A percentile compares a stretch with the other conserved stretches of the same genome.
Evolutionary conservation across 108 stramenopile genomes (phyloP).

Genomic region (Skeletonema tropicum): DNA sequence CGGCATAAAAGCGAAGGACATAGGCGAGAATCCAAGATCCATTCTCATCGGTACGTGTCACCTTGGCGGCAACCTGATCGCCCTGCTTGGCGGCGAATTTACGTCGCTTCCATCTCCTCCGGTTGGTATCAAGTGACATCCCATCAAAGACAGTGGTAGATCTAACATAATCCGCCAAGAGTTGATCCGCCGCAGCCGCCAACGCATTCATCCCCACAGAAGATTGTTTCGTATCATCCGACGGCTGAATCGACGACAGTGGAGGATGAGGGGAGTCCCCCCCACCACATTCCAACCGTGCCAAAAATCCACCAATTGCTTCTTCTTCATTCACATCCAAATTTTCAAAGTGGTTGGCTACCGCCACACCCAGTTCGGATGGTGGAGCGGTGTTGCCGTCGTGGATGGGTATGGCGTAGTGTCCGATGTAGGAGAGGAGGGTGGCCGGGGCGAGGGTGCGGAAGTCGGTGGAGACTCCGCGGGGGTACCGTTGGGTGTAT

Average conservation of each 20-base stretch:
- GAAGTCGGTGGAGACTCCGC: slow-evolving; percentile 87
- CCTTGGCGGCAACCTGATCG: slow-evolving; percentile 96
- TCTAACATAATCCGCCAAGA: slow-evolving; percentile 74
- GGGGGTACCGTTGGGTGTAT: slow-evolving; percentile 65
- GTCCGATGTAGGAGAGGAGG: slow-evolving; percentile 87
- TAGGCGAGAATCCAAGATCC: slow-evolving; percentile 94
- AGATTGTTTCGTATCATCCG: not conserved
- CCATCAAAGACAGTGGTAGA: slow-evolving; percentile 69
- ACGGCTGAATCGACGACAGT: slow-evolving; percentile 4
- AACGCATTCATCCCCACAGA: slow-evolving; percentile 50
- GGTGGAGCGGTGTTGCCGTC: slow-evolving; percentile 76
- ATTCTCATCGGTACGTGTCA: slow-evolving; percentile 93
- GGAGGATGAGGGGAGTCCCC: slow-evolving; percentile 32
- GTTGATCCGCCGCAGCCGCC: slow-evolving; percentile 46
- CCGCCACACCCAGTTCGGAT: slow-evolving; percentile 83
- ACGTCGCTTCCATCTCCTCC: slow-evolving; percentile 72
- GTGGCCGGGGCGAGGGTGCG: slow-evolving; percentile 77
- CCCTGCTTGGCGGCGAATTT: slow-evolving; percentile 83
- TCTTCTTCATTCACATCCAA: slow-evolving; percentile 88
- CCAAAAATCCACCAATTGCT: slow-evolving; percentile 84
- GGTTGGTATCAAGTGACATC: slow-evolving; percentile 42
- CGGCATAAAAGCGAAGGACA: slow-evolving; percentile 86
- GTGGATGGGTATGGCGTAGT: slow-evolving; percentile 77
- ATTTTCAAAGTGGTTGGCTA: slow-evolving; percentile 89
- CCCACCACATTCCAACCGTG: slow-evolving; percentile 57